Evolutionary conservation across 129 eudicot genomes (phyloP), one percentile per base, ranked within the genome.

Genomic region (Scalesia atractyloides): DNA sequence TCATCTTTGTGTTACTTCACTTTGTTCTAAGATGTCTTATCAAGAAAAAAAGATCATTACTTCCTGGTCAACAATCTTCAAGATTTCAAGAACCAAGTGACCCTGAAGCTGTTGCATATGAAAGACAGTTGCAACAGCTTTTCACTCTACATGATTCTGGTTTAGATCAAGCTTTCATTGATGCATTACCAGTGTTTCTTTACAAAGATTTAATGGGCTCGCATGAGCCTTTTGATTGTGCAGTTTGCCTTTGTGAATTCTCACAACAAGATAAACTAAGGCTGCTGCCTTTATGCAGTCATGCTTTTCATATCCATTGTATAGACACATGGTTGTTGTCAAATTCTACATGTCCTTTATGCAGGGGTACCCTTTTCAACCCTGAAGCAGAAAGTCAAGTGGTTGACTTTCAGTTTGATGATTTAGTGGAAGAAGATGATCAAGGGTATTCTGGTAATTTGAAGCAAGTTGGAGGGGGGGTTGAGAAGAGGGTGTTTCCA

Each of bases 211-310:
- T 95, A 18, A 65, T 79, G 88, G 97, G 97, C 1, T 56, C 72
- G 20, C 84, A 90, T 65, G 99, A 95, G 85, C 97, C 97, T 19
- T 95, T 90, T 79, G 99, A 95, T 74, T 95, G 99, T 80, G 99
- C 99, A 67, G 99, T 95, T 67, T 95, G 99, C 57, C 66, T 95
- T 1, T 89, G 94, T 79, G 97, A 91, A 60, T 95, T 95, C 54
- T 74, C 91, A 13, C 83, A 88, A 69, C 79, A 76, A 24, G 99
- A 95, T 47, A 81, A 86, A 52, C 43, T 95, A 15, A 86, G 99
- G 69, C 36, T 95, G 58, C 83, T 95, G n/a, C 99, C 99, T 4
- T 49, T 88, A 61, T 95, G 99, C 69, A 76, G 97, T 48, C 99
- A 95, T 85, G 99, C 99, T 60, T 95, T 95, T 77, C 99, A 95